phyloP scores from a whole-genome alignment of 176 grass and related monocot species.

The Oryza glumipatula region DNA sequence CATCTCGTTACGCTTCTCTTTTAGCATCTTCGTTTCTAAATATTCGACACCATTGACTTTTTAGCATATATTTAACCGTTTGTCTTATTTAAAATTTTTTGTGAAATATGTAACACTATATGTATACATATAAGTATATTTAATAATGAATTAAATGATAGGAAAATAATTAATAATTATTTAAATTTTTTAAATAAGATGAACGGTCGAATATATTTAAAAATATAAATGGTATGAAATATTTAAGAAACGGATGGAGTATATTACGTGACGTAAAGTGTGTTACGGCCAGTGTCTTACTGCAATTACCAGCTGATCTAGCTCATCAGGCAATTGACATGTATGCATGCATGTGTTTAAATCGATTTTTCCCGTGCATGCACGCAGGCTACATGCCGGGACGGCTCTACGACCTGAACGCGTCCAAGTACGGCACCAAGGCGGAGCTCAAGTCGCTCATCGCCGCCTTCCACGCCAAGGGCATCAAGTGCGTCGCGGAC shows the following conservation, averaged over 20 bases:
- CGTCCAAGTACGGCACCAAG: constrained; percentile 54
- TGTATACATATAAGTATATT: too few relatives aligned
- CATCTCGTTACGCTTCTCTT: not conserved
- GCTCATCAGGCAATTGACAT: not conserved
- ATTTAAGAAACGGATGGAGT: too few relatives aligned
- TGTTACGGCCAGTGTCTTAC: not conserved
- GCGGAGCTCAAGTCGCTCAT: constrained; percentile 47
- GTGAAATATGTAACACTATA: too few relatives aligned
- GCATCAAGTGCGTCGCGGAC: constrained; percentile 57
- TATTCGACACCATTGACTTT: too few relatives aligned
- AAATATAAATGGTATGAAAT: too few relatives aligned
- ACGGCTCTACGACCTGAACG: constrained; percentile 55
- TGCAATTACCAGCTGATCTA: not conserved
- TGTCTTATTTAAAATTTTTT: rapidly evolving
- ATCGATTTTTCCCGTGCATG: not conserved
- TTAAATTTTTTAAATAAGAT: too few relatives aligned
- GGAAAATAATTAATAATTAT: too few relatives aligned
- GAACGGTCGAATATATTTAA: too few relatives aligned
- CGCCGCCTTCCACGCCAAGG: constrained; percentile 36
- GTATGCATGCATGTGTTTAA: not conserved
- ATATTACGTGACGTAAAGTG: not conserved
- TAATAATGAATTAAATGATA: too few relatives aligned
- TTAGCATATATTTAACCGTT: too few relatives aligned
- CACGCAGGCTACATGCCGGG: constrained; percentile 61
- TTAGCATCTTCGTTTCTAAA: not conserved